Conservation (phyloP, 2,329 filamentous ascomycete genomes). For the Colletotrichum salicis region DNA sequence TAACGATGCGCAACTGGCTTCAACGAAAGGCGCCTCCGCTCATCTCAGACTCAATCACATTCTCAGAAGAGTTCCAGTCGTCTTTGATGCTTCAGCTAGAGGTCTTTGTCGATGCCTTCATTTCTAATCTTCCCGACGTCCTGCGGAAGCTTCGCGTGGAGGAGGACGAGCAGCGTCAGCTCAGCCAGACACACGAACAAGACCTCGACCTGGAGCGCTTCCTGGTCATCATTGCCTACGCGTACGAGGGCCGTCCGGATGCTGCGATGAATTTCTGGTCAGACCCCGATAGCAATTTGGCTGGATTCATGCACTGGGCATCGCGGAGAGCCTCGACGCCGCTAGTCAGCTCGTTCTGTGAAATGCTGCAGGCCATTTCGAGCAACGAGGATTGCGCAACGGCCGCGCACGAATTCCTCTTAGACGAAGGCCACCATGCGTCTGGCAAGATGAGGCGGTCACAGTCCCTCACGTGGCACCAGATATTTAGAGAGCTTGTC, state of each 20-base stretch:
- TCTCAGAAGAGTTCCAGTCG: slow-evolving; percentile 77
- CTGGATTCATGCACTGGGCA: slow-evolving; percentile 97
- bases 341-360: slow-evolving; percentile 95
- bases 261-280: slow-evolving; percentile 91
- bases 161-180: slow-evolving; percentile 86
- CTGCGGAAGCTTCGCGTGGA: slow-evolving; percentile 86
- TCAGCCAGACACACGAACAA: slow-evolving; percentile 72
- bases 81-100: slow-evolving; percentile 85
- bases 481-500: slow-evolving; percentile 90
- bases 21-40: slow-evolving; percentile 82
- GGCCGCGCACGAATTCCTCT: slow-evolving; percentile 86
- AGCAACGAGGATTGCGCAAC: slow-evolving; percentile 84
- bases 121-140: slow-evolving; percentile 94
- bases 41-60: slow-evolving; percentile 72
- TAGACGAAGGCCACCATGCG: slow-evolving; percentile 82
- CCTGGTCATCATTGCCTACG: slow-evolving; percentile 89
- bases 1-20: slow-evolving; percentile 83
- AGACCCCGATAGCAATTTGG: slow-evolving; percentile 90
- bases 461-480: slow-evolving; percentile 88
- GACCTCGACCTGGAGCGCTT: slow-evolving; percentile 87
- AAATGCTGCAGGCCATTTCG: slow-evolving; percentile 91
- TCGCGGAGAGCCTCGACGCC: slow-evolving; percentile 94
- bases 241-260: slow-evolving; percentile 86
- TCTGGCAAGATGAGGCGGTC: slow-evolving; percentile 83
- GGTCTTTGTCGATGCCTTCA: slow-evolving; percentile 88